Base-by-base conservation (phyloP, 192 early-diverging fungal genomes). In the Funneliformis mosseae region DNA sequence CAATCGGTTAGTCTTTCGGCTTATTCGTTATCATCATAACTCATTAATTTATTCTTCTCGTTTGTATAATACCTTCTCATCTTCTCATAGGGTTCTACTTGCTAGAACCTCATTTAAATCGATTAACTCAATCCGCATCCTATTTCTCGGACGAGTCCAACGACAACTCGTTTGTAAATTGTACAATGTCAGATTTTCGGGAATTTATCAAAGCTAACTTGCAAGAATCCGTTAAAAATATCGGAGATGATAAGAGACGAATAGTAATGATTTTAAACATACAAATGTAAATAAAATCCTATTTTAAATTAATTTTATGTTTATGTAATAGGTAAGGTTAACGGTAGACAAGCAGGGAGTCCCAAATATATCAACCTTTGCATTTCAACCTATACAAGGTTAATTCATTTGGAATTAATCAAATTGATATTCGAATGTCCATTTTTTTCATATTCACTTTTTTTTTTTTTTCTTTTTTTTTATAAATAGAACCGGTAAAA, bases 271-370 rank as follows among this genome's bases (percentile, higher is more conserved):
- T 2, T 64, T 27, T 4, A 25, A 7, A 64, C 9, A 27, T 64
- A 64, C 1, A 42, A 16, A 43, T 18, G 42, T 21, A 14, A n/a
- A 43, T 46, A 12, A n/a, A 5, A 39, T 43, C 18, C 8, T 50
- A 50, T 74, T 46, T 55, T n/a, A n/a, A 59, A 55, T 50, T 28
- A 28, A 12, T 50, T 33, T 64, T 8, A 23, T 23, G 66, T 64
- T 39, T 12, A 76, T 61, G 11, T 61, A 59, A n/a, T 33, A 77
- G 76, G 62, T 77, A 55, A 62, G 76, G 46, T 42, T 77, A 63
- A 66, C 42, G 4, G 23, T 77, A 25, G 18, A 62, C 62, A 25
- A 33, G 21, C 28, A 77, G 3, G 76, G 76, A 33, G 59, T 74
- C 23, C 23, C 76, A 21, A 77, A 41, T 16, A 10, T 62, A 21